phyloP scores from a whole-genome alignment of 257 asterid genomes.

The Salvia rosmarinus region DNA sequence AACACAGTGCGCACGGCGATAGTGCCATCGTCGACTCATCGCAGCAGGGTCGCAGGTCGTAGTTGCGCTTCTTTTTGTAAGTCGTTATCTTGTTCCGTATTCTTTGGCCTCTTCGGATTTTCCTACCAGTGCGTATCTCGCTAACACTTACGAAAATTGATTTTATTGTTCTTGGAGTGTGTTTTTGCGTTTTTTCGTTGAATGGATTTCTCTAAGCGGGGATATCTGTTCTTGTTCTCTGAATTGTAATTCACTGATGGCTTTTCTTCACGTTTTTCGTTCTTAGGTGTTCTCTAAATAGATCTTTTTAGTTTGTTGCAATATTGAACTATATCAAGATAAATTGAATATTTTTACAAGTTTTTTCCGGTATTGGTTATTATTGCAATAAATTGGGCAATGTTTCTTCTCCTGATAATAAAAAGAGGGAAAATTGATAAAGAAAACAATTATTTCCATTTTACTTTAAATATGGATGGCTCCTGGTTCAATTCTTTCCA shows the following conservation, averaged over 20 bases:
- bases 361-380: not conserved
- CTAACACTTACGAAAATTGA: no score
- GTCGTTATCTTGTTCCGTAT: no score
- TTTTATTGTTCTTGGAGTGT: not conserved
- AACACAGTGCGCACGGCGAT: no score
- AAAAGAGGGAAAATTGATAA: not conserved
- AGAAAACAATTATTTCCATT: not conserved
- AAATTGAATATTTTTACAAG: not conserved
- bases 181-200: not conserved
- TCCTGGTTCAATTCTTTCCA: slow-evolving; percentile 18
- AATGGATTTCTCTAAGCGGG: not conserved
- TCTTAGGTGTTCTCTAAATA: slow-evolving; percentile 7
- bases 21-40: no score
- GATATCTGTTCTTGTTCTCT: not conserved
- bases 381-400: slow-evolving; percentile 9
- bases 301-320: slow-evolving; percentile 30
- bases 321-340: not conserved
- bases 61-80: no score
- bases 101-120: not conserved
- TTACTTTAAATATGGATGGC: not conserved
- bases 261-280: not conserved
- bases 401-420: slow-evolving; percentile 11
- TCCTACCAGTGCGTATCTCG: slow-evolving; percentile 4
- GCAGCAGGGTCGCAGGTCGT: no score
- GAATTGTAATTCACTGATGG: not conserved